Conservation (phyloP, 169 alveolate species). For the Plasmodium fragile region DNA sequence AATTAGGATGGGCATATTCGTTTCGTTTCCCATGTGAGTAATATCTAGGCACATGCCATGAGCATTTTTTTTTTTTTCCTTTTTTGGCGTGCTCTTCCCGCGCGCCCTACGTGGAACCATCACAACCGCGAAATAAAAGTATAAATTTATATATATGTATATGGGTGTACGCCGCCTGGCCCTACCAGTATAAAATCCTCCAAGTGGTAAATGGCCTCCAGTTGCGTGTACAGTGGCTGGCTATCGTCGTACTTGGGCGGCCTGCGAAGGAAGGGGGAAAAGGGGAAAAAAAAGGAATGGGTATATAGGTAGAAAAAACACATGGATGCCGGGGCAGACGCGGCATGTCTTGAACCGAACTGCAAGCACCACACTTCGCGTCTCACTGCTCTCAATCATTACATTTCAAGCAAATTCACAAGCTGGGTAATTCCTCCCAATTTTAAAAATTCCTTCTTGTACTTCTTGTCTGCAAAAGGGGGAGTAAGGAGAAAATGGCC, state of each 20-base stretch:
- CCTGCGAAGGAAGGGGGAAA: constrained; percentile 18
- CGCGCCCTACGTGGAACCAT: not conserved
- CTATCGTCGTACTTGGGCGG: constrained; percentile 82
- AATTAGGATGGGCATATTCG: not conserved
- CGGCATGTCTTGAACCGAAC: not conserved
- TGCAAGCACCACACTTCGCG: not conserved
- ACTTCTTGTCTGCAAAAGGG: constrained; percentile 80
- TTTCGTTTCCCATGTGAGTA: not conserved
- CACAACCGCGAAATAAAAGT: not conserved
- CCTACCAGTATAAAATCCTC: constrained; percentile 90
- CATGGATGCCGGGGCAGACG: not conserved
- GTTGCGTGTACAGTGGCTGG: constrained; percentile 88
- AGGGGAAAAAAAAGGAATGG: not conserved
- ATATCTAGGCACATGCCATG: not conserved
- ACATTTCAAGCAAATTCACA: constrained; percentile 82
- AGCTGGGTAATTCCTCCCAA: constrained; percentile 89
- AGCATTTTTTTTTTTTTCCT: not conserved
- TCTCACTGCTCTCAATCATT: not conserved
- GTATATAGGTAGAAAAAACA: not conserved
- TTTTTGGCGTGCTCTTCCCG: not conserved
- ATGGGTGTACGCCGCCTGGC: constrained; percentile 48
- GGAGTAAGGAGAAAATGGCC: not conserved
- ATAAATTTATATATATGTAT: not conserved
- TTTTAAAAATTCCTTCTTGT: constrained; percentile 90
- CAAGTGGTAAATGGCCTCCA: constrained; percentile 92